Conservation (phyloP, 2,329 filamentous ascomycete genomes). For the Aspergillus fijiensis region DNA sequence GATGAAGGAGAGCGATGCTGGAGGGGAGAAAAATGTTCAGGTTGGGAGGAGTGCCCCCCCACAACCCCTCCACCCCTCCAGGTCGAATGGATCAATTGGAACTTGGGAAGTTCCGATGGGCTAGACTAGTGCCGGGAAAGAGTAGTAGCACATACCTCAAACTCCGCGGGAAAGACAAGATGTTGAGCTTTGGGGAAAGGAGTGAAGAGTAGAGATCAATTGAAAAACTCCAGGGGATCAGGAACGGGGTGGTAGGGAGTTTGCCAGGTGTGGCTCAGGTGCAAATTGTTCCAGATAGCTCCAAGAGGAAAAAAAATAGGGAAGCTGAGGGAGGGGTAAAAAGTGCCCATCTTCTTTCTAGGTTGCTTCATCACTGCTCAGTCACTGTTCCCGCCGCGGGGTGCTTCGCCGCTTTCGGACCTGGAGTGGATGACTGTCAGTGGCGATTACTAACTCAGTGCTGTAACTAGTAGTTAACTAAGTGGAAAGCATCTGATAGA, state of each 20-base stretch:
- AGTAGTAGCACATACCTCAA: neutral
- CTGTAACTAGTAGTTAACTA: neutral
- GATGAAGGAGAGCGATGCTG: slow-evolving; percentile 8
- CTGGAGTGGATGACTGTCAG: slow-evolving; percentile 1
- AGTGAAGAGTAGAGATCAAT: neutral
- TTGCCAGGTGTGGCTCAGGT: no score
- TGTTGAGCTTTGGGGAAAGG: neutral
- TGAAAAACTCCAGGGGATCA: neutral
- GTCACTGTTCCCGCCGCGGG: slow-evolving; percentile 10
- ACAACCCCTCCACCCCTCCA: slow-evolving; percentile 7
- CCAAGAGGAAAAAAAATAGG: no score
- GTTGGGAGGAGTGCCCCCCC: slow-evolving; percentile 11
- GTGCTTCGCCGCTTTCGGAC: slow-evolving; percentile 20
- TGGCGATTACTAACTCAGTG: slow-evolving; percentile 6
- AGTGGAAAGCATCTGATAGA: neutral
- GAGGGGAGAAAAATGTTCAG: slow-evolving; percentile 7
- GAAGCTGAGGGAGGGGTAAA: no score
- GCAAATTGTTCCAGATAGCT: no score
- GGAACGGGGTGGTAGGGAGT: neutral
- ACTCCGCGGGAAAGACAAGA: neutral
- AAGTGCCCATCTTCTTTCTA: no score
- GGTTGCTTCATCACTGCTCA: neutral
- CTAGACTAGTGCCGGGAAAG: neutral
- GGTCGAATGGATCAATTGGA: neutral
- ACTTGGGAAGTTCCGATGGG: neutral